These are phyloP conservation scores for Apiospora hydei DNA, from an alignment of 2,329 filamentous ascomycete species.

Conservation along the genomic window DNA sequence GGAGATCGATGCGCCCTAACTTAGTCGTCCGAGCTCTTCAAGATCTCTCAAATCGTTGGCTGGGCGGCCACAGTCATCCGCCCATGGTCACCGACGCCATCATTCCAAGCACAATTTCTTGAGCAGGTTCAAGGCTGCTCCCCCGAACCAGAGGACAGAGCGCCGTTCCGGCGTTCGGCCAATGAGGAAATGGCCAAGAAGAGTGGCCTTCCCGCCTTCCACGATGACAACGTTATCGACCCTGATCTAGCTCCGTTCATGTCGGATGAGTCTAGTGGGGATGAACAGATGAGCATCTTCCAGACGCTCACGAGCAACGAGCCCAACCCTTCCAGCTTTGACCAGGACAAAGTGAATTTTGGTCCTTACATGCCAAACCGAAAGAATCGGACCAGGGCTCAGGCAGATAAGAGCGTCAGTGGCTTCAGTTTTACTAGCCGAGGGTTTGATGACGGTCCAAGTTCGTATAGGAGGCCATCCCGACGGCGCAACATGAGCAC, in stretches of 20 bases:
- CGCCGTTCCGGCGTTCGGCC: constrained; percentile 81
- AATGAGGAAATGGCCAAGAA: constrained; percentile 72
- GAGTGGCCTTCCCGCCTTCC: constrained; percentile 84
- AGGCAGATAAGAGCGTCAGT: constrained; percentile 77
- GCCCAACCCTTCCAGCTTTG: constrained; percentile 68
- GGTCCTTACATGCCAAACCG: constrained; percentile 76
- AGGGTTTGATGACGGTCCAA: constrained; percentile 70
- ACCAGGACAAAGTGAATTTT: constrained; percentile 78
- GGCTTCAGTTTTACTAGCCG: constrained; percentile 74
- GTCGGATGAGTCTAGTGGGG: constrained; percentile 93
- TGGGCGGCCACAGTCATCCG: constrained; percentile 76
- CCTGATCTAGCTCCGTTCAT: constrained; percentile 94
- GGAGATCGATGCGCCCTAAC: constrained; percentile 84
- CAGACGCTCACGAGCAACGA: constrained; percentile 74
- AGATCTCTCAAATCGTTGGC: constrained; percentile 82
- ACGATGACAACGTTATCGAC: constrained; percentile 98
- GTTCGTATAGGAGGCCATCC: constrained; percentile 64
- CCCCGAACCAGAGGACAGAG: constrained; percentile 72
- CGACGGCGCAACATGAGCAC: constrained; percentile 85
- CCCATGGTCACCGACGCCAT: constrained; percentile 85
- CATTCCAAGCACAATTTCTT: constrained; percentile 88
- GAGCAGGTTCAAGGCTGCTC: constrained; percentile 72
- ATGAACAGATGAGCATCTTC: constrained; percentile 90
- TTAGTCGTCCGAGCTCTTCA: constrained; percentile 92
- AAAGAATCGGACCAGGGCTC: constrained; percentile 72